A percentile compares a stretch with the other conserved stretches of the same genome.
phyloP scores from a whole-genome alignment of 116 monocot species.

The Cymodocea nodosa region DNA sequence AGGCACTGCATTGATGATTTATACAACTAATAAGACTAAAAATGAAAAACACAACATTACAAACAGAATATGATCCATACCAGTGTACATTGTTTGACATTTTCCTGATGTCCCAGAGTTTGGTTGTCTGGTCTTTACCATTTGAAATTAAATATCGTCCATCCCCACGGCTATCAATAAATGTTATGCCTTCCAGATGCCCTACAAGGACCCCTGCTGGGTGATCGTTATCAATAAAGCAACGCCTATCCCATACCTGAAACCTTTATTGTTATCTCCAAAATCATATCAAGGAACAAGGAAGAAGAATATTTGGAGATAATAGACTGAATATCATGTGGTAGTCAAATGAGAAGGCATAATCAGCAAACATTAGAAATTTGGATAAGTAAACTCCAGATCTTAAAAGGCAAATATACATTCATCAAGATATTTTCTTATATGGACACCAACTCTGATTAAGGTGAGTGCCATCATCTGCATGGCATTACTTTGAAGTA shows the following conservation, averaged over 20 bases:
- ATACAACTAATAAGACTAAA: background rate
- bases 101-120: conserved; percentile 94
- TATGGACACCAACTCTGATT: too few species aligned
- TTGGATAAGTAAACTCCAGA: too few species aligned
- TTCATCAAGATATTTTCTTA: too few species aligned
- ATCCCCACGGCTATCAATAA: conserved; percentile 91
- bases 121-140: conserved; percentile 90
- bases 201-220: conserved; percentile 62
- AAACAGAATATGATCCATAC: conserved; percentile 25
- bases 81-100: conserved; percentile 46
- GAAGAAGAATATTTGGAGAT: background rate
- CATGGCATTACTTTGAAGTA: too few species aligned
- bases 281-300: background rate
- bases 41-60: background rate
- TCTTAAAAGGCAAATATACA: too few species aligned
- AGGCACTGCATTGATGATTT: background rate
- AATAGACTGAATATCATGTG: background rate
- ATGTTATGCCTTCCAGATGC: conserved; percentile 91
- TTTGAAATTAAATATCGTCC: conserved; percentile 93
- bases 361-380: too few species aligned
- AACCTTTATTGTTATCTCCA: background rate
- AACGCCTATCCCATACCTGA: conserved; percentile 96
- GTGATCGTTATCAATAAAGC: conserved; percentile 31
- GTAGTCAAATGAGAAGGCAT: too few species aligned
- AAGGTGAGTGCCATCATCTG: too few species aligned